Base-by-base conservation (phyloP, 2,329 filamentous ascomycete species). In the Bipolaris bicolor region DNA sequence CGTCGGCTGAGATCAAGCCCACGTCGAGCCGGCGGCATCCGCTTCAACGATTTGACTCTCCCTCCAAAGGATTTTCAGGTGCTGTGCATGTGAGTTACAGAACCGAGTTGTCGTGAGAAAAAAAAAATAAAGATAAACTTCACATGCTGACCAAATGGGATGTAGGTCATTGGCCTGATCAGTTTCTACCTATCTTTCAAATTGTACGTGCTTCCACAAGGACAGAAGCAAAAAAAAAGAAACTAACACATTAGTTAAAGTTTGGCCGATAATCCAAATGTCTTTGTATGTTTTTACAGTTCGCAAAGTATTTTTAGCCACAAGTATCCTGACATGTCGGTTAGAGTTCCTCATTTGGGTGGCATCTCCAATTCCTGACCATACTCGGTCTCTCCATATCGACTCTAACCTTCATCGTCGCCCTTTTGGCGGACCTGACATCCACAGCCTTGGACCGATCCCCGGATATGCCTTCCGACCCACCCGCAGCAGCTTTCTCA, bases 331-430 rank as follows among this genome's bases (percentile, higher is more conserved):
- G 43, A 45, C 16, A 11, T 16, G 10, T 15, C 7, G 2, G 3
- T 9, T 80, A 49, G 82, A 83, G 83, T 49, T 77, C 80, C 0
- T 81, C 86, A 1, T 90, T 88, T 66, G 89, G 89, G 55, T 88
- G 88, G 77, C 84, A 90, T 69, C 84, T 87, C 61, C 87, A 90
- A 73, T 91, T 89, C 68, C 82, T 92, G 31, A 92, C 89, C 63
- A 91, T 91, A 69, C 83, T 92, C 56, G 89, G 88, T 24, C 82
- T 92, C 41, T 78, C 82, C 1, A 77, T 89, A 22, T 83, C 88
- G 0, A 81, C 85, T 10, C 64, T 82, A 44, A 88, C 86, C 49
- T 91, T 91, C 72, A 64, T 75, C 48, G 75, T 84, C 24, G 90
- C 84, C 3, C 77, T 89, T 4, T 70, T 88, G 34, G 87, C 89